These are phyloP conservation scores for Rhinocladiella mackenziei DNA, from an alignment of 2,329 filamentous ascomycete genomes.

Conservation along the genomic window DNA sequence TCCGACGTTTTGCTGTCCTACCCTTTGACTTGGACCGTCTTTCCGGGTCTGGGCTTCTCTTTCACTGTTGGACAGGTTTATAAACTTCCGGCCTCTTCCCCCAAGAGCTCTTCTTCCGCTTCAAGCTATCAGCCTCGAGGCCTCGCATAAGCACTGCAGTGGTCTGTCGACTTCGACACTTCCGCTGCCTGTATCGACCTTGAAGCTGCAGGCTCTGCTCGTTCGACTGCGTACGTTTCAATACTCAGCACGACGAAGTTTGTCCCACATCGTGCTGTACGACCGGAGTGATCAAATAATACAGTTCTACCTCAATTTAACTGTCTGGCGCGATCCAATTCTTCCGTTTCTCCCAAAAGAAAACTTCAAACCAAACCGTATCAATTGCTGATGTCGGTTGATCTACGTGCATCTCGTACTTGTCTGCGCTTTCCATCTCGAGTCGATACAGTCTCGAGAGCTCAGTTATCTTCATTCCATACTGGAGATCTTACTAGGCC, in stretches of 20 bases:
- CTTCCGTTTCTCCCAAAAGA: no score
- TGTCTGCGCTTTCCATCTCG: slow-evolving; percentile 54
- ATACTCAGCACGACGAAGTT: slow-evolving; percentile 5
- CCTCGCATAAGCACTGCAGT: slow-evolving; percentile 8
- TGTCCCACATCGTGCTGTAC: slow-evolving; percentile 11
- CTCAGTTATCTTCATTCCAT: slow-evolving; percentile 54
- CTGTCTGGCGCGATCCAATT: background rate
- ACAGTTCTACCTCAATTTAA: no score
- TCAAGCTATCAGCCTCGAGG: slow-evolving; percentile 5
- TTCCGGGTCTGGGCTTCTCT: slow-evolving; percentile 10
- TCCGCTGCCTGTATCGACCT: slow-evolving; percentile 8
- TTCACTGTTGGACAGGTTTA: slow-evolving; percentile 17
- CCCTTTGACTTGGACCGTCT: slow-evolving; percentile 8
- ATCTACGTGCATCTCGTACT: slow-evolving; percentile 51
- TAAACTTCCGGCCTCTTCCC: slow-evolving; percentile 10
- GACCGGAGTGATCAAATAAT: no score
- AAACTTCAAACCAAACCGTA: slow-evolving; percentile 6
- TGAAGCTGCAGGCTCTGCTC: slow-evolving; percentile 1
- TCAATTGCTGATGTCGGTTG: slow-evolving; percentile 53
- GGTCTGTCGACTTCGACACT: slow-evolving; percentile 5
- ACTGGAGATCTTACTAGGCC: slow-evolving; percentile 51
- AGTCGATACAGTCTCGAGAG: slow-evolving; percentile 55
- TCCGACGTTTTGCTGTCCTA: slow-evolving; percentile 10
- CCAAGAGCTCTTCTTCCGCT: slow-evolving; percentile 3
- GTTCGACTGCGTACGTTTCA: background rate